Evolutionary conservation across 148 eudicot genomes (phyloP), one percentile per base, ranked within the genome.

Genomic region (Fagopyrum tataricum): DNA sequence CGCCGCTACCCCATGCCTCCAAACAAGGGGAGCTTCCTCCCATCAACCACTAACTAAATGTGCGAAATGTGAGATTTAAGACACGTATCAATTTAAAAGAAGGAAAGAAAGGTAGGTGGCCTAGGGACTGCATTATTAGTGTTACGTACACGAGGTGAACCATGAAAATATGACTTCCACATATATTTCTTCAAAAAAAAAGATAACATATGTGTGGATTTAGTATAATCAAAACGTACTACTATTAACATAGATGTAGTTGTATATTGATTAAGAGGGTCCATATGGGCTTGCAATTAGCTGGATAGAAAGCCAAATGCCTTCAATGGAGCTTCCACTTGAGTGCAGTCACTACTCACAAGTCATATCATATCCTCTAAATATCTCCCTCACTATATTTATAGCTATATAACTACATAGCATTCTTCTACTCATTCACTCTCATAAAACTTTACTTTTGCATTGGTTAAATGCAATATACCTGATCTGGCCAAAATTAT

Each of bases 241-340:
- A 59, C 6, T 3, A 51, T 15, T 51, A 51, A 17, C 5, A 49
- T 13, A 4, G 15, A 49, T 13, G 15, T 15, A 49, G n/a, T 2
- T 49, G 55, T 6, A 15, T 18, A 49, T 49, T 4, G n/a, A 49
- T 49, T 49, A 49, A 66, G 72, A 64, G 89, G 91, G 88, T 78
- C 92, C 85, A 55, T 72, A 79, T 78, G 75, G 75, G 86, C 84
- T 81, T 82, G 78, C 64, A 43, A 86, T 84, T 84, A 89, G 97
- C 97, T 91, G 97, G 81, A 82, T 31, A 21, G 85, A 88, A 76
- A 85, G 80, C 39, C 39, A 59, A 74, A 56, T 23, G 68, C 46
- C 71, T 10, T 73, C n/a, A 73, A 61, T 61, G 66, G 44, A 62
- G 15, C 75, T 70, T 76, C 72, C 67, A 53, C 70, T 70, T 82